Conservation (phyloP, 495 filamentous ascomycete species). For the Clavariopsis aquatica region DNA sequence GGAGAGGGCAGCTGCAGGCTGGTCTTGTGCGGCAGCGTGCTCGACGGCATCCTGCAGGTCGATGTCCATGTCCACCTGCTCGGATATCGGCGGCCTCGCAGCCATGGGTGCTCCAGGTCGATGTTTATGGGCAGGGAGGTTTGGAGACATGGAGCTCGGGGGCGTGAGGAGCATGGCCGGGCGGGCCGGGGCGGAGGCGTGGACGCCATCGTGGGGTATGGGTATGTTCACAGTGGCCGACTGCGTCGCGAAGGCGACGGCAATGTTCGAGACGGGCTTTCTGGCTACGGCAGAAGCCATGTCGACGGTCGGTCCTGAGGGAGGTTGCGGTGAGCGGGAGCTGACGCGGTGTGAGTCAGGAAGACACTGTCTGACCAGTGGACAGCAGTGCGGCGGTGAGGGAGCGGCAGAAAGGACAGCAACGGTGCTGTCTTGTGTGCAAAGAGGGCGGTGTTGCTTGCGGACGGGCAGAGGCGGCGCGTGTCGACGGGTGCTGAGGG, state of each 20-base stretch:
- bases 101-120: slow-evolving; percentile 50
- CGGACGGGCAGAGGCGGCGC: slow-evolving; percentile 6
- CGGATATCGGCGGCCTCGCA: slow-evolving; percentile 56
- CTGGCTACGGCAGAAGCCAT: slow-evolving; percentile 55
- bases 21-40: slow-evolving; percentile 51
- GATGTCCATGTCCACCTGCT: slow-evolving; percentile 81
- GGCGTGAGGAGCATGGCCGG: slow-evolving; percentile 77
- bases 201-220: slow-evolving; percentile 54
- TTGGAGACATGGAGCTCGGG: slow-evolving; percentile 93
- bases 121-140: slow-evolving; percentile 77
- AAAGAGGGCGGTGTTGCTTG: neutral
- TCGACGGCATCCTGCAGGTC: slow-evolving; percentile 73
- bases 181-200: slow-evolving; percentile 61
- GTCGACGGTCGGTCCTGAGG: slow-evolving; percentile 40
- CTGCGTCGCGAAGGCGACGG: slow-evolving; percentile 65
- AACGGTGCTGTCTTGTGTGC: slow-evolving; percentile 6
- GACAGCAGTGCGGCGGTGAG: slow-evolving; percentile 15
- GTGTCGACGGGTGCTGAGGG: slow-evolving; percentile 11
- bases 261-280: slow-evolving; percentile 57
- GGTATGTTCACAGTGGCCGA: slow-evolving; percentile 71
- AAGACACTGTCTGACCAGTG: slow-evolving; percentile 21
- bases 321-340: slow-evolving; percentile 6
- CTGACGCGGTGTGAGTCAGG: slow-evolving; percentile 30
- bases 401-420: slow-evolving; percentile 17
- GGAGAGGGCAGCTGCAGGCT: slow-evolving; percentile 40